phyloP scores from a whole-genome alignment of 2,329 filamentous ascomycete genomes.

The Cordyceps javanica region DNA sequence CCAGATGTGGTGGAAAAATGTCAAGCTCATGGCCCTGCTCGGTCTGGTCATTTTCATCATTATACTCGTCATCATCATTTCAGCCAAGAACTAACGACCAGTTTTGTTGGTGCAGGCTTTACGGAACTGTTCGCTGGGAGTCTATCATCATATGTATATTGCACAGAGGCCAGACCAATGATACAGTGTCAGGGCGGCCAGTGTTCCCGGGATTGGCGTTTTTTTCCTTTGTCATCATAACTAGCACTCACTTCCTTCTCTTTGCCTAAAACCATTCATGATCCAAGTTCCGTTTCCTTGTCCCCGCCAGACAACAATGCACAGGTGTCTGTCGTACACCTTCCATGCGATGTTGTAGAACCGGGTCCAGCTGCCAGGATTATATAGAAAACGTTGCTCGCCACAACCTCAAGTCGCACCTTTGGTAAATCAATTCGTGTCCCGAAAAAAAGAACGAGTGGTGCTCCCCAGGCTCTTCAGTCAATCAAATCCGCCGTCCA shows the following conservation, averaged over 20 bases:
- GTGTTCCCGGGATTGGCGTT: neutral
- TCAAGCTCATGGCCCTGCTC: conserved; percentile 83
- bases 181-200: neutral
- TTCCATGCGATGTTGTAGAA: neutral
- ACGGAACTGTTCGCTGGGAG: neutral
- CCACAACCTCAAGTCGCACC: neutral
- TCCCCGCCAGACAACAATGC: neutral
- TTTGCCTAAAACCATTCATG: conserved; percentile 2
- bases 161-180: neutral
- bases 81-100: conserved; percentile 37
- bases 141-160: neutral
- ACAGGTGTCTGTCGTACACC: neutral
- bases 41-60: conserved; percentile 60
- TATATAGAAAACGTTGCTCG: neutral
- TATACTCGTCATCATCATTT: conserved; percentile 48
- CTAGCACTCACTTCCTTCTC: neutral
- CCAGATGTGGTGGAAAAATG: conserved; percentile 99
- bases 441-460: neutral
- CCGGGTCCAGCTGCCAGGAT: neutral
- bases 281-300: neutral
- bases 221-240: neutral
- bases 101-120: neutral
- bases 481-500: neutral
- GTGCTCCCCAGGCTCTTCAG: neutral
- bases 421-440: neutral